Base-by-base conservation (phyloP, 257 asterid genomes). In the Petunia secreta region DNA sequence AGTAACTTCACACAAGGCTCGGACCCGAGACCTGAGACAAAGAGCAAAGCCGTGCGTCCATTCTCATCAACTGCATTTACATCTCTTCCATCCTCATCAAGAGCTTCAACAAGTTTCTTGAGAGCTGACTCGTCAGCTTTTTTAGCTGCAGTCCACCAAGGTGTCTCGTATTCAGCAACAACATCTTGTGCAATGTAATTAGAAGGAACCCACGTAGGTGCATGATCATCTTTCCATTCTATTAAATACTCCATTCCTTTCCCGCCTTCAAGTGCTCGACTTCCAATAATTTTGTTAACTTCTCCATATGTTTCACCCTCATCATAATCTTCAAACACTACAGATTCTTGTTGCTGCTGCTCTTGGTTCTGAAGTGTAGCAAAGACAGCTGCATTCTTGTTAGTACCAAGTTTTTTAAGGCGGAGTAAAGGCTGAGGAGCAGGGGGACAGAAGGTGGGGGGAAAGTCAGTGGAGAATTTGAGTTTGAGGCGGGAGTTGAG, bases 171-270 rank as follows among this genome's bases (percentile, higher is more conserved):
- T 84, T 95, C 99, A 25, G 97, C 86, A 0, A 95, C 91, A 54
- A 95, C 97, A 79, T 95, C 98, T 14, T 75, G 85, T 65, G 99
- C 98, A 1, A 93, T 86, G 90, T 3, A 95, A 41, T 95, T 90
- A n/a, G 94, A 89, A 3, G 99, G 99, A 75, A 92, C 97, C 99
- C 99, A 95, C 0, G 98, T 93, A 41, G 98, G 99, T 50, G 91
- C 88, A 76, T 93, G 96, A 5, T 89, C 97, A 87, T 95, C 99
- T 80, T 90, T 91, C 98, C 99, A 95, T 86, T 95, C 93, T 3
- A 95, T 95, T 16, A 95, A 53, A 79, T 95, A 93, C 85, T 93
- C 97, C 99, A 95, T 95, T 5, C 89, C 93, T 11, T 83, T 78
- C 52, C 91, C 94, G 4, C 75, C 77, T 5, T 79, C 89, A 10